These are phyloP conservation scores for Lachnellula occidentalis DNA, from an alignment of 2,329 filamentous ascomycete species.

Conservation along the genomic window DNA sequence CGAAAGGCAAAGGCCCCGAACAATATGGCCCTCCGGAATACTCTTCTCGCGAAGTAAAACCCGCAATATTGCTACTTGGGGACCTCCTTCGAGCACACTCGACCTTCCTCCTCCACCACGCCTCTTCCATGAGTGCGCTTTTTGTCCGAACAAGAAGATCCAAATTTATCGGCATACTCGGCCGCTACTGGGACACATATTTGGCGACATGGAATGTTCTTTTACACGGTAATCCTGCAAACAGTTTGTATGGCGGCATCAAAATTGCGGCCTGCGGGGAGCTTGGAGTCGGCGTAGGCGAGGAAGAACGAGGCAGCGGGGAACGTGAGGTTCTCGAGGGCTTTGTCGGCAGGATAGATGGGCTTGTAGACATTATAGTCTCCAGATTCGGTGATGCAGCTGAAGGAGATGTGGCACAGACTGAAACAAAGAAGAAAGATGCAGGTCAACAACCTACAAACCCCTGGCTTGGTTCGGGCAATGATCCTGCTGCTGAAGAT, in stretches of 20 bases:
- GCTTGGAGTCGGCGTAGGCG: slow-evolving; percentile 87
- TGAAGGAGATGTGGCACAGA: slow-evolving; percentile 25
- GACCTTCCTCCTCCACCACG: slow-evolving; percentile 84
- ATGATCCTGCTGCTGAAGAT: slow-evolving; percentile 64
- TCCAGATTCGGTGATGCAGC: slow-evolving; percentile 65
- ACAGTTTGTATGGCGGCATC: slow-evolving; percentile 73
- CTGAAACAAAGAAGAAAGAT: slow-evolving; percentile 16
- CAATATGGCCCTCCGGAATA: slow-evolving; percentile 56
- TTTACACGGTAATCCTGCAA: slow-evolving; percentile 80
- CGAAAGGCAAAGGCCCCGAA: slow-evolving; percentile 20
- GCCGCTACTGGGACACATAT: slow-evolving; percentile 74
- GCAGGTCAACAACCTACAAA: slow-evolving; percentile 27
- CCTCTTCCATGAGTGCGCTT: slow-evolving; percentile 63
- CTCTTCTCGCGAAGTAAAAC: slow-evolving; percentile 85
- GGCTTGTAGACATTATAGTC: slow-evolving; percentile 81
- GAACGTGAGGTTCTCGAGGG: slow-evolving; percentile 91
- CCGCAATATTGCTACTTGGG: slow-evolving; percentile 67
- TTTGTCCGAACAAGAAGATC: slow-evolving; percentile 58
- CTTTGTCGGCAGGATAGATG: slow-evolving; percentile 72
- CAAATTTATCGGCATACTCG: slow-evolving; percentile 67
- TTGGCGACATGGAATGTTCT: slow-evolving; percentile 79
- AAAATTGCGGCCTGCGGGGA: slow-evolving; percentile 88
- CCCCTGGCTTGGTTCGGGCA: slow-evolving; percentile 69
- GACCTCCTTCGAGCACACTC: slow-evolving; percentile 80
- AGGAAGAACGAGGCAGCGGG: slow-evolving; percentile 90